Evolutionary conservation across 768 basidiomycete genomes (phyloP).

Genomic region (Hygrophoropsis aurantiaca): DNA sequence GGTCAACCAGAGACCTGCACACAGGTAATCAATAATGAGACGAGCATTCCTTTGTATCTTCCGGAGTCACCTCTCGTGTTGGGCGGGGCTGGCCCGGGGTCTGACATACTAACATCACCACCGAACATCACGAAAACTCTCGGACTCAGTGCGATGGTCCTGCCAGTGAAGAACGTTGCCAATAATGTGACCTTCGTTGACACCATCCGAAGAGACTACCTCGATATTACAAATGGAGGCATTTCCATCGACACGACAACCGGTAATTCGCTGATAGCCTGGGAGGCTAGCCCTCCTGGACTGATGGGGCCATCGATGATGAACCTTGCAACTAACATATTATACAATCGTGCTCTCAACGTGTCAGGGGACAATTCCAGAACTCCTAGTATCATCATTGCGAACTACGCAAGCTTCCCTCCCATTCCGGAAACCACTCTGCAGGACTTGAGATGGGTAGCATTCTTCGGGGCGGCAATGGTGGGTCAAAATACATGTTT

Average conservation of each 20-base stretch:
- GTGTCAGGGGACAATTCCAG: conserved; percentile 32
- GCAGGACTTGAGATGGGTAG: conserved; percentile 63
- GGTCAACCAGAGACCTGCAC: conserved; percentile 53
- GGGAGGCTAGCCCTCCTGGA: conserved; percentile 61
- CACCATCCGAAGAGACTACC: conserved; percentile 46
- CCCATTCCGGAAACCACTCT: conserved; percentile 50
- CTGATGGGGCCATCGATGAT: conserved; percentile 56
- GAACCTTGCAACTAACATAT: conserved; percentile 60
- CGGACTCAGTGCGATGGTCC: conserved; percentile 34
- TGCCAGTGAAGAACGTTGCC: conserved; percentile 39
- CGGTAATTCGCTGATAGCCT: conserved; percentile 54
- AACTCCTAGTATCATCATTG: conserved; percentile 45
- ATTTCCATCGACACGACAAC: conserved; percentile 52
- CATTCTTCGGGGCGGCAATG: conserved; percentile 55
- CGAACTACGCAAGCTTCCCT: conserved; percentile 54
- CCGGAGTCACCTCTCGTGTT: conserved; percentile 44
- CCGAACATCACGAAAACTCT: conserved; percentile 44
- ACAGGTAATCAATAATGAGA: conserved; percentile 34
- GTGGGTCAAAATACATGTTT: too few relatives aligned
- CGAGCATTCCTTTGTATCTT: conserved; percentile 51
- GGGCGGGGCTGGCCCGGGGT: conserved; percentile 28
- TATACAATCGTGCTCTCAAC: conserved; percentile 58
- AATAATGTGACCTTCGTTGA: conserved; percentile 58
- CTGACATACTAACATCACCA: conserved; percentile 47
- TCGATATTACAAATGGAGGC: conserved; percentile 56